Evolutionary conservation across 2,329 filamentous ascomycete genomes (phyloP), one percentile per base, ranked within the genome.

Genomic region (Simplicillium sp.): DNA sequence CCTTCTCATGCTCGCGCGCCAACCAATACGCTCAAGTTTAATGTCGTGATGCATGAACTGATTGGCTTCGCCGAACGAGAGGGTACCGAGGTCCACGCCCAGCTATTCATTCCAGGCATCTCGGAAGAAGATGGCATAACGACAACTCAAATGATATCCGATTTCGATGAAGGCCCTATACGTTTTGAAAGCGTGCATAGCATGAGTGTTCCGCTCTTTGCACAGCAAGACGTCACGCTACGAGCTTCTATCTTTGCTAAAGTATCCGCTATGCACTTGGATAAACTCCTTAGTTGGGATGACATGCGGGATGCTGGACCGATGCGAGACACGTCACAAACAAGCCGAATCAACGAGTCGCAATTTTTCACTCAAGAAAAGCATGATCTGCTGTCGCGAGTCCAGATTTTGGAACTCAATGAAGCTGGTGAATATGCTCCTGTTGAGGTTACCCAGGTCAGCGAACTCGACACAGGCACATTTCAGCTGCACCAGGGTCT

Each of bases 121-220:
- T 89, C 87, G 1, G 89, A 92, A 46, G 84, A 90, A 56, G 87
- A 87, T 44, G 89, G 90, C 8, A 87, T 90, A 35, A 96, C 92
- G 1, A 96, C 90, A 1, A 97, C 90, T 1, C 87, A 94, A 53
- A 90, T 96, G 77, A 89, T 96, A 48, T 82, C 75, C 47, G 87
- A 87, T 42, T 98, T 98, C 53, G 89, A 97, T 52, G 92, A 98
- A 60, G 84, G 86, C 0, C 80, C 89, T 0, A 81, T 98, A 42
- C 82, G 86, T 4, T 98, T 98, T 51, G 90, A 97, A 62, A 98
- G 92, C 61, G 89, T 97, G 38, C 92, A 98, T 67, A 95, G 87
- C 60, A 95, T 98, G 87, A 95, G 87, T 57, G 73, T 98, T 40
- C 86, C 89, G 4, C 71, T 94, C 29, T 83, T 82, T 34, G 58